Percentiles rank a stretch among this genome's conserved stretches.
Conservation (phyloP, 441 rosid species). For the Adansonia gregorii region DNA sequence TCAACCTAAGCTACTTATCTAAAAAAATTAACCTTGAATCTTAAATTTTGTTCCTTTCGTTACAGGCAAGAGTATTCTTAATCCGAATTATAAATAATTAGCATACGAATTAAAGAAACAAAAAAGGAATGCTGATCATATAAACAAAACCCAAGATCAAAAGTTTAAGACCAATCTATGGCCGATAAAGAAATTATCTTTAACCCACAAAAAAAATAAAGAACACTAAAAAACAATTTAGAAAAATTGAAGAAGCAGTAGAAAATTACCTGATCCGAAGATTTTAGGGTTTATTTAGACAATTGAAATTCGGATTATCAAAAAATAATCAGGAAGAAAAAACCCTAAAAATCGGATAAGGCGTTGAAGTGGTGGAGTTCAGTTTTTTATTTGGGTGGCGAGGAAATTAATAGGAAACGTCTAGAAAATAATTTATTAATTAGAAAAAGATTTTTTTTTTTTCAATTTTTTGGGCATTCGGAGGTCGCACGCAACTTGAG, state of each 20-base stretch:
- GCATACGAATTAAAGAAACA: neutral
- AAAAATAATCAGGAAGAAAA: neutral
- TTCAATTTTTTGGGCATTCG: neutral
- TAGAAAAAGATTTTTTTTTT: neutral
- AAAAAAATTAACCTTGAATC: conserved; percentile 5
- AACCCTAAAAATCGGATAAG: conserved; percentile 11
- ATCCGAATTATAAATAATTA: neutral
- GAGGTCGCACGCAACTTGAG: conserved; percentile 15
- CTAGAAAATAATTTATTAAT: neutral
- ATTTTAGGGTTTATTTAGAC: conserved; percentile 20
- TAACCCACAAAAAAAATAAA: neutral
- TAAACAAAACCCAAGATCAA: neutral
- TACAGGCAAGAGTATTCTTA: neutral
- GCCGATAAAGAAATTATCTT: neutral
- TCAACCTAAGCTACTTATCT: neutral
- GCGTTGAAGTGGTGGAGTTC: neutral
- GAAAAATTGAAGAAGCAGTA: neutral
- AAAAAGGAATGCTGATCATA: neutral
- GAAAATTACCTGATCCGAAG: conserved; percentile 21
- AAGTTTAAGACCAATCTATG: neutral
- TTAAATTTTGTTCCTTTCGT: neutral
- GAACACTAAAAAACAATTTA: too few relatives aligned
- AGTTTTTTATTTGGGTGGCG: neutral
- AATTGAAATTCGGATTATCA: neutral
- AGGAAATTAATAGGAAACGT: conserved; percentile 16